phyloP scores from a whole-genome alignment of 306 rosid species.

The Glycyrrhiza uralensis region DNA sequence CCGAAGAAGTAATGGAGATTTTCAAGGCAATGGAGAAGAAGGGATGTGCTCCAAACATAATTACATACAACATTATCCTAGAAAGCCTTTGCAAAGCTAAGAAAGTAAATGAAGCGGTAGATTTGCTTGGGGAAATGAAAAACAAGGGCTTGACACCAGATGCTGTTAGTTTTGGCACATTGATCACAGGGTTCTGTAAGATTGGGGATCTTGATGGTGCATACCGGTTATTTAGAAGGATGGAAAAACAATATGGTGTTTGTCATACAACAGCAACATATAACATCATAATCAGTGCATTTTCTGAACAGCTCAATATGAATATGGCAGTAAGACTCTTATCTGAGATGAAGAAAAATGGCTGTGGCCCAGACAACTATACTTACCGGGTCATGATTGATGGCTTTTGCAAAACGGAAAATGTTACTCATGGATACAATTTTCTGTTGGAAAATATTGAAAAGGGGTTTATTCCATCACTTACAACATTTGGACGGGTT shows the following conservation, averaged over 20 bases:
- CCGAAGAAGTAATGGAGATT: constrained; percentile 59
- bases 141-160: constrained; percentile 62
- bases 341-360: constrained; percentile 53
- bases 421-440: constrained; percentile 52
- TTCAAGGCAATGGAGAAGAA: constrained; percentile 68
- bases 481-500: constrained; percentile 69
- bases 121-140: constrained; percentile 60
- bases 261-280: constrained; percentile 66
- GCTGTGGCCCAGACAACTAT: constrained; percentile 59
- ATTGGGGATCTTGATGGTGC: constrained; percentile 76
- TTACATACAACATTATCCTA: constrained; percentile 68
- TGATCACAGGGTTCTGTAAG: constrained; percentile 61
- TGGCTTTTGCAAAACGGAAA: constrained; percentile 72
- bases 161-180: constrained; percentile 62
- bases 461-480: constrained; percentile 64
- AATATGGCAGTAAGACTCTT: constrained; percentile 54
- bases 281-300: constrained; percentile 66
- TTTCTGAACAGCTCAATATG: constrained; percentile 64
- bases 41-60: constrained; percentile 61
- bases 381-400: constrained; percentile 79
- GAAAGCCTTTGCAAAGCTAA: constrained; percentile 80
- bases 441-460: constrained; percentile 57
- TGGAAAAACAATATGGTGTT: constrained; percentile 41
- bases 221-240: constrained; percentile 51
- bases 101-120: constrained; percentile 58